A percentile compares a stretch with the other conserved stretches of the same genome.
Evolutionary conservation across 2,329 filamentous ascomycete species (phyloP).

Genomic region (Pyrenochaeta sp.): DNA sequence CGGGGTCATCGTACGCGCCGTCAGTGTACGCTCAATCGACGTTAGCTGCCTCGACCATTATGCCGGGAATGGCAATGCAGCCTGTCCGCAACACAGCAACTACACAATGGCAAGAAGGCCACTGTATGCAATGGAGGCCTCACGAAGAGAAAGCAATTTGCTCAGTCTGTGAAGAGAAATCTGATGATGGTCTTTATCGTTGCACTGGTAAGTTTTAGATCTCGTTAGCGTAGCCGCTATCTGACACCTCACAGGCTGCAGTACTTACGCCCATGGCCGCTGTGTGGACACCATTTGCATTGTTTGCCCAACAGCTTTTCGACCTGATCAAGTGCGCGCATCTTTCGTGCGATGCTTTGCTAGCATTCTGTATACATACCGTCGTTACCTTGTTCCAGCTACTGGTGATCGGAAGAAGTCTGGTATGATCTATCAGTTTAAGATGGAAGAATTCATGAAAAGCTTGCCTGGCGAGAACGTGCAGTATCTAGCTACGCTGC

Average conservation of each 20-base stretch:
- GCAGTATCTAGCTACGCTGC: conserved; percentile 69
- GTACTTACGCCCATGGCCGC: conserved; percentile 63
- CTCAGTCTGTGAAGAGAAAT: conserved; percentile 78
- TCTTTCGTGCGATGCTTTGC: conserved; percentile 75
- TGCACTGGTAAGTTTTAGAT: conserved; percentile 63
- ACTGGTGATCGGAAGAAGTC: conserved; percentile 69
- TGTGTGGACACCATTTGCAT: conserved; percentile 68
- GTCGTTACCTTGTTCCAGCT: conserved; percentile 68
- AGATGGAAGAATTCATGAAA: conserved; percentile 71
- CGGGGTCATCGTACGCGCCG: conserved; percentile 71
- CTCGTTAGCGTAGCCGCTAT: conserved; percentile 7
- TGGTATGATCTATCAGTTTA: conserved; percentile 70
- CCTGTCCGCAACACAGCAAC: conserved; percentile 81
- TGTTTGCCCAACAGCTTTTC: conserved; percentile 73
- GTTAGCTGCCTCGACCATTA: conserved; percentile 82
- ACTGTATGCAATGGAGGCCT: conserved; percentile 75
- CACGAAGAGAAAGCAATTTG: conserved; percentile 70
- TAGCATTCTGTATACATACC: conserved; percentile 74
- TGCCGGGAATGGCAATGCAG: conserved; percentile 84
- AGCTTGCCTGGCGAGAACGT: conserved; percentile 71
- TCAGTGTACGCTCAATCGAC: conserved; percentile 89
- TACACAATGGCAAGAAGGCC: conserved; percentile 84
- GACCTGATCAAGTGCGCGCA: conserved; percentile 71
- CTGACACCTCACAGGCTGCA: conserved; percentile 61
- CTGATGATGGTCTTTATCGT: conserved; percentile 77